These are phyloP conservation scores for Chaetoscypha palmicola DNA, from an alignment of 2,329 filamentous ascomycete species.

Conservation along the genomic window DNA sequence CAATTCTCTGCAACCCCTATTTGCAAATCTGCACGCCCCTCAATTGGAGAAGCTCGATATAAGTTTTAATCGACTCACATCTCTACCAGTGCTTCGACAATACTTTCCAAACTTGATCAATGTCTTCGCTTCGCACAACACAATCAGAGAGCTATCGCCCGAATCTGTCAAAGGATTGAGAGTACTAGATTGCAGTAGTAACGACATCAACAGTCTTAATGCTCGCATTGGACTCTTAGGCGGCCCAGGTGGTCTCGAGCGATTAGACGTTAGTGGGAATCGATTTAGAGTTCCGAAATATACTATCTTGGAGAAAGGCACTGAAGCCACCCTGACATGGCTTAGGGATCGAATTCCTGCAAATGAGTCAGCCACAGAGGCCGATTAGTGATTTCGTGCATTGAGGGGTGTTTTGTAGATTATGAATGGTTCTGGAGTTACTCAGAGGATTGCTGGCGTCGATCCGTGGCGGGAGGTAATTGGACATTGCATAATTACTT, in stretches of 20 bases:
- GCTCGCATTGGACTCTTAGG: conserved; percentile 73
- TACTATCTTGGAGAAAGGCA: conserved; percentile 78
- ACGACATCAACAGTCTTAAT: conserved; percentile 76
- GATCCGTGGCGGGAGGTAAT: conserved; percentile 1
- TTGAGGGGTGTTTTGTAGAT: not conserved
- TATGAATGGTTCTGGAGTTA: conserved; percentile 4
- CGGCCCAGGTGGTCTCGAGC: conserved; percentile 50
- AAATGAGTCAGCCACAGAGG: conserved; percentile 24
- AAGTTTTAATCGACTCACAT: conserved; percentile 71
- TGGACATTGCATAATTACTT: conserved; percentile 6
- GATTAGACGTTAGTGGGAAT: conserved; percentile 76
- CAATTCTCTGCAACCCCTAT: conserved; percentile 59
- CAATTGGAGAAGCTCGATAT: conserved; percentile 70
- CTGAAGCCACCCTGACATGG: conserved; percentile 76
- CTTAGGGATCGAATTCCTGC: conserved; percentile 69
- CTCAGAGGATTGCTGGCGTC: conserved; percentile 2
- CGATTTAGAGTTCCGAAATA: conserved; percentile 81
- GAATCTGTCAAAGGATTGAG: conserved; percentile 68
- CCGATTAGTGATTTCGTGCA: conserved; percentile 16
- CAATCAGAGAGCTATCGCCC: conserved; percentile 64
- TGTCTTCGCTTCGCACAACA: conserved; percentile 73
- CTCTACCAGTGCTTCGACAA: conserved; percentile 58
- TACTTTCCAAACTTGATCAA: conserved; percentile 64
- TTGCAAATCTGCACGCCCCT: conserved; percentile 63
- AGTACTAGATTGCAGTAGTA: conserved; percentile 73